These are phyloP conservation scores for Telopea speciosissima DNA, from an alignment of 177 flowering plant species.

Conservation along the genomic window DNA sequence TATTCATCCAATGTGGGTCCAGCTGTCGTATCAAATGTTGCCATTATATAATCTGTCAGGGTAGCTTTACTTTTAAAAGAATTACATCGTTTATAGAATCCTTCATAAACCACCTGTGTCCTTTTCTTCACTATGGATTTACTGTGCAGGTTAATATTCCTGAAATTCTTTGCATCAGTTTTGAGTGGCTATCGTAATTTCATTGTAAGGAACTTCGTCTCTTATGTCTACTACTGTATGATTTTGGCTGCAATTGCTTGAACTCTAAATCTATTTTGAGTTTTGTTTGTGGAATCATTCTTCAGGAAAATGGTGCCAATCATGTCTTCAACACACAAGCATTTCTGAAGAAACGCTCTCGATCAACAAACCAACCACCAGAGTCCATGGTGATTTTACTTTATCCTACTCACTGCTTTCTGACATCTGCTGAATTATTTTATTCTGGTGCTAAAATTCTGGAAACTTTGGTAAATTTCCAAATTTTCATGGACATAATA, in stretches of 20 bases:
- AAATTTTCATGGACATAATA: no score
- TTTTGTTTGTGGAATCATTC: conserved; percentile 8
- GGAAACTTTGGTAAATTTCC: no score
- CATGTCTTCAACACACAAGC: conserved; percentile 85
- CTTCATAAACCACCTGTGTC: neutral
- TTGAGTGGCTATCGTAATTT: conserved; percentile 97
- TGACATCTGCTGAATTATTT: neutral
- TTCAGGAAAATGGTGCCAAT: conserved; percentile 72
- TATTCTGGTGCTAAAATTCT: no score
- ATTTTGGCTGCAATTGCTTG: conserved; percentile 3
- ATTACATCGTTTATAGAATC: neutral
- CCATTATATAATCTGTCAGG: neutral
- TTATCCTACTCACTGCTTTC: conserved; percentile 1
- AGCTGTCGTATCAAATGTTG: no score
- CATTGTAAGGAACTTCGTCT: conserved; percentile 46
- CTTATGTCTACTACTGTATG: conserved; percentile 1
- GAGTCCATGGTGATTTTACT: conserved; percentile 71
- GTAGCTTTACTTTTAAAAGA: neutral
- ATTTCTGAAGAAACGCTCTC: conserved; percentile 88
- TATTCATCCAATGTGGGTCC: neutral
- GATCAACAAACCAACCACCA: conserved; percentile 77
- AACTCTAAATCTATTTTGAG: neutral
- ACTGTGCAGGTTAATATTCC: conserved; percentile 78
- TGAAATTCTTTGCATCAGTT: conserved; percentile 85
- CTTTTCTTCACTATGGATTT: conserved; percentile 3